Evolutionary conservation across 2,329 filamentous ascomycete genomes (phyloP), one percentile per base, ranked within the genome.

Genomic region (Aureobasidium melanogenum): DNA sequence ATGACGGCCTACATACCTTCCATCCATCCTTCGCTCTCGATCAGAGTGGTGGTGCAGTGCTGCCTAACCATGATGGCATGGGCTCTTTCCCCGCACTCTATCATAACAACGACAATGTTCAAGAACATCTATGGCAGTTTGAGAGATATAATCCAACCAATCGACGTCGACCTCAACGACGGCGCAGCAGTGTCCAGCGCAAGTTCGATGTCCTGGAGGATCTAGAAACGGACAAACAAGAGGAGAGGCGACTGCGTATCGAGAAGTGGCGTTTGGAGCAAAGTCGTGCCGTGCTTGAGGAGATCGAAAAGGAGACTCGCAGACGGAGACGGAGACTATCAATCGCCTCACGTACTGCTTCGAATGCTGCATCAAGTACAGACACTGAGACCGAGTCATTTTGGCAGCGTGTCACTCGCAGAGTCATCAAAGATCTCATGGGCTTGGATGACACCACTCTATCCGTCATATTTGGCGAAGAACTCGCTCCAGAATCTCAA

Each of bases 231-330:
- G 82, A 86, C 43, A 87, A 91, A 9, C 75, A 77, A 65, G 78
- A 83, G 43, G 91, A 96, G 67, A 87, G 88, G 70, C 88, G 87
- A 70, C 84, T 87, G 67, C 84, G 93, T 63, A 96, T 99, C 70
- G 93, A 97, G 74, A 83, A 84, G 56, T 99, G 94, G 94, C 84
- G 92, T 61, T 76, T 95, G 69, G 93, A 97, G 69, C 92, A 99
- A 72, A 96, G 91, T 72, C 84, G 84, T 62, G 85, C 90, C 12
- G 78, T 99, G 30, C 73, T 97, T 36, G 89, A 96, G 61, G 91
- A 97, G 74, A 92, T 97, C 51, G 89, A 95, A 73, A 87, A 84
- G 64, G 91, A 96, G 74, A 96, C 91, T 4, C 80, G 84, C 60
- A 69, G 78, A 39, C 64, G 70, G 48, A 81, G 88, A 62, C 83